Percentiles rank a stretch among this genome's conserved stretches.
Conservation (phyloP, 129 eudicot genomes). For the Pulicaria dysenterica region DNA sequence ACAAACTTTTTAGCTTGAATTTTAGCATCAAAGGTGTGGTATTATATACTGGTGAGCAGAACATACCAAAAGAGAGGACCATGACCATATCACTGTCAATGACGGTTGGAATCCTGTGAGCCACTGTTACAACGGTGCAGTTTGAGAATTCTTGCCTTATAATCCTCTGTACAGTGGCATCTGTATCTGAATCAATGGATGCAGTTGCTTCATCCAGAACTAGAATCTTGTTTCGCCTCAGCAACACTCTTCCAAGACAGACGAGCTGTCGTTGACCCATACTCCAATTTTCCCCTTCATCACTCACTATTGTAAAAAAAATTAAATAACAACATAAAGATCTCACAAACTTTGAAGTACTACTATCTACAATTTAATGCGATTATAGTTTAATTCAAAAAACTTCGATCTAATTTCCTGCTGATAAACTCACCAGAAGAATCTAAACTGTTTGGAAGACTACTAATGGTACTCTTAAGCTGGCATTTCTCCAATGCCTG, state of each 20-base stretch:
- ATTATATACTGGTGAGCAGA: background rate
- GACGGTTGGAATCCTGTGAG: constrained; percentile 81
- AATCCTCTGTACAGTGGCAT: constrained; percentile 62
- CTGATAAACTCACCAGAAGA: constrained; percentile 52
- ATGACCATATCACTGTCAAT: constrained; percentile 80
- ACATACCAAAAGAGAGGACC: constrained; percentile 75
- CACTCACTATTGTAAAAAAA: constrained; percentile 43
- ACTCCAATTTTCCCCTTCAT: constrained; percentile 83
- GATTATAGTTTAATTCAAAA: background rate
- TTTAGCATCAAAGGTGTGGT: background rate
- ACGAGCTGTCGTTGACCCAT: constrained; percentile 72
- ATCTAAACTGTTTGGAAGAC: constrained; percentile 61
- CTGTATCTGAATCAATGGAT: constrained; percentile 72
- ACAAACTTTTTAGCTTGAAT: background rate
- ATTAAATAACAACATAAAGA: background rate
- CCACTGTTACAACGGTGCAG: constrained; percentile 70
- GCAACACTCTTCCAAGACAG: constrained; percentile 66
- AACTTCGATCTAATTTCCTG: constrained; percentile 9
- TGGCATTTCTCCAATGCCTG: constrained; percentile 80
- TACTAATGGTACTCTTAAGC: constrained; percentile 55
- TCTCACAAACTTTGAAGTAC: background rate
- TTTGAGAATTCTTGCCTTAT: constrained; percentile 57
- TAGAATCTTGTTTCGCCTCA: constrained; percentile 50
- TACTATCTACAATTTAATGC: background rate
- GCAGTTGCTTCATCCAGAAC: constrained; percentile 90